These are phyloP conservation scores for Xylariaceae sp. DNA, from an alignment of 2,329 filamentous ascomycete genomes.

Conservation along the genomic window DNA sequence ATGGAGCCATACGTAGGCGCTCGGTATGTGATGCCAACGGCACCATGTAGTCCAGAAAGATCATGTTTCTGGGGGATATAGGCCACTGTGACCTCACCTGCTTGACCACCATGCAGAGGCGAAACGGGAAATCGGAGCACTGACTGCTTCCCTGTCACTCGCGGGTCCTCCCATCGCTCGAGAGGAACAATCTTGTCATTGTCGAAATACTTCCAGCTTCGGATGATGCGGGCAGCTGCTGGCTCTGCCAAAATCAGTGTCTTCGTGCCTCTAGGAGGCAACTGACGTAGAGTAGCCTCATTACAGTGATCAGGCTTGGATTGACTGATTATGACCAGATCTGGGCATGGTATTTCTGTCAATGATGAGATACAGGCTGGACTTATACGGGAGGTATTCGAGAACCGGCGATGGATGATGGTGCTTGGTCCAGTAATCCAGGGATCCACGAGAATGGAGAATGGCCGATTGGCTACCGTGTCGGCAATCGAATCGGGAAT, in stretches of 20 bases:
- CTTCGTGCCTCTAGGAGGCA: slow-evolving; percentile 48
- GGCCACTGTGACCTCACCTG: slow-evolving; percentile 66
- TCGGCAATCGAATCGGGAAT: slow-evolving; percentile 36
- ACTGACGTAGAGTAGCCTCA: slow-evolving; percentile 60
- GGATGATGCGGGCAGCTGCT: slow-evolving; percentile 58
- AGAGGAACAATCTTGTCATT: slow-evolving; percentile 42
- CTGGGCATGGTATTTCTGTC: slow-evolving; percentile 38
- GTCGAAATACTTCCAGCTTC: slow-evolving; percentile 64
- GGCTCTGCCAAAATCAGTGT: slow-evolving; percentile 63
- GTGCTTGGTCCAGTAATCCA: slow-evolving; percentile 60
- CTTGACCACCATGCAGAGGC: slow-evolving; percentile 45
- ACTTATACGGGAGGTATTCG: slow-evolving; percentile 50
- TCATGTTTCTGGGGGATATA: slow-evolving; percentile 59
- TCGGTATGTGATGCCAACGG: slow-evolving; percentile 67
- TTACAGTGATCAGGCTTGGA: slow-evolving; percentile 62
- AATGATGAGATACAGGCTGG: slow-evolving; percentile 52
- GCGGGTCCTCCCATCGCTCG: slow-evolving; percentile 43
- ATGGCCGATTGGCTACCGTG: slow-evolving; percentile 42
- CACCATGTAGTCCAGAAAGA: slow-evolving; percentile 56
- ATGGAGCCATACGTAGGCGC: slow-evolving; percentile 40
- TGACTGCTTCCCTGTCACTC: slow-evolving; percentile 31
- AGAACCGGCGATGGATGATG: slow-evolving; percentile 57
- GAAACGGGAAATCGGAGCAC: slow-evolving; percentile 48
- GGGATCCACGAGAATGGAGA: slow-evolving; percentile 66
- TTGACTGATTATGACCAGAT: slow-evolving; percentile 44